Conservation (phyloP, 208 protist species). For the Trypanosoma grayi region DNA sequence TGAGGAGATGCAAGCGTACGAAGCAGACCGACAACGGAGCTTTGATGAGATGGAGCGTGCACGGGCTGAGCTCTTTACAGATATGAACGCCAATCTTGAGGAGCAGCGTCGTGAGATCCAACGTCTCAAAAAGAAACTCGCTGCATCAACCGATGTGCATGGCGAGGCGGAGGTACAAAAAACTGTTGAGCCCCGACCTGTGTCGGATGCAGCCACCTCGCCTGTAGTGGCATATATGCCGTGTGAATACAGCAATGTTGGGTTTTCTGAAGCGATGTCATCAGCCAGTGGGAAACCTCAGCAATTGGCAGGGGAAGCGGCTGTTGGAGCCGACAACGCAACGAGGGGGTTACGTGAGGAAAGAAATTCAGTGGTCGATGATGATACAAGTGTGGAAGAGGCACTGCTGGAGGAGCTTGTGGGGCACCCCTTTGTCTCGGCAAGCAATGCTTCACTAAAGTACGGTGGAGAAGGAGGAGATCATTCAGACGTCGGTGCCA, state of each 20-base stretch:
- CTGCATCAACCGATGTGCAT: background rate
- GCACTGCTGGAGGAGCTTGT: background rate
- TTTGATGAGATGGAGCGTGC: slow-evolving; percentile 76
- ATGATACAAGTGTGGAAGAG: background rate
- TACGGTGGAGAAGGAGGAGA: background rate
- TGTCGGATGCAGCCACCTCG: slow-evolving; percentile 14
- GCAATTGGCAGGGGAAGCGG: background rate
- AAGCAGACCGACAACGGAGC: slow-evolving; percentile 55
- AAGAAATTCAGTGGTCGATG: background rate
- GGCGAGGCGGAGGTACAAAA: background rate
- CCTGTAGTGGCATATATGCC: slow-evolving; percentile 1
- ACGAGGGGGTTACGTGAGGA: background rate
- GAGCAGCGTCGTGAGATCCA: slow-evolving; percentile 62
- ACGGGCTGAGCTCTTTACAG: slow-evolving; percentile 71
- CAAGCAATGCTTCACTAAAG: background rate
- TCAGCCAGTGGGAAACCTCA: background rate
- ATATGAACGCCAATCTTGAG: slow-evolving; percentile 71
- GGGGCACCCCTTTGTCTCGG: background rate
- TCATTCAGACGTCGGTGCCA: background rate
- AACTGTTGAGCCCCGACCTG: background rate
- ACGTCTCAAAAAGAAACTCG: slow-evolving; percentile 21
- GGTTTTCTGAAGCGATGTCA: background rate
- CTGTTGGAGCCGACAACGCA: background rate
- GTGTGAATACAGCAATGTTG: background rate
- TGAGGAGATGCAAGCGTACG: slow-evolving; percentile 47